A percentile compares a stretch with the other conserved stretches of the same genome.
phyloP scores from a whole-genome alignment of 1,284 basidiomycete genomes.

The Rhodofomes roseus region DNA sequence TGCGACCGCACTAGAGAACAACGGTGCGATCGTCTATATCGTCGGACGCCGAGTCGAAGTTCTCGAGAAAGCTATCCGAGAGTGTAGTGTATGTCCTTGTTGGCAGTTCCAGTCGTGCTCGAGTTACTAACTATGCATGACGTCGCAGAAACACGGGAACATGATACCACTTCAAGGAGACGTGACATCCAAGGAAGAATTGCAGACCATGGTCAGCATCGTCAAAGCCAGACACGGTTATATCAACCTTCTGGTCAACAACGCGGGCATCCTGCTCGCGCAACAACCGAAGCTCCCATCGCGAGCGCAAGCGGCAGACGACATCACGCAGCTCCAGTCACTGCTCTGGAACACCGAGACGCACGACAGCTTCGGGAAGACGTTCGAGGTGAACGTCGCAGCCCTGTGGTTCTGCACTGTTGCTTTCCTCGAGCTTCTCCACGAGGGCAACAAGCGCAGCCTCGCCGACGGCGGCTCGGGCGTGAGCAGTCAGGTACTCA shows the following conservation, averaged over 20 bases:
- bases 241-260: slow-evolving; percentile 70
- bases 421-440: slow-evolving; percentile 68
- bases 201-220: slow-evolving; percentile 48
- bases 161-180: slow-evolving; percentile 66
- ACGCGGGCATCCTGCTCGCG: slow-evolving; percentile 64
- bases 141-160: slow-evolving; percentile 49
- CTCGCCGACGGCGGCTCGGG: slow-evolving; percentile 21
- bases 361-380: slow-evolving; percentile 55
- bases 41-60: slow-evolving; percentile 56
- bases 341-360: slow-evolving; percentile 62
- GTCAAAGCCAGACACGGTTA: slow-evolving; percentile 60
- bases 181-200: slow-evolving; percentile 53
- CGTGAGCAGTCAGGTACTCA: slow-evolving; percentile 45
- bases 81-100: slow-evolving; percentile 34
- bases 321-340: slow-evolving; percentile 59
- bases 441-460: slow-evolving; percentile 56
- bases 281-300: slow-evolving; percentile 39
- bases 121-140: not conserved
- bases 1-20: slow-evolving; percentile 64
- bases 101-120: not conserved
- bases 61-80: slow-evolving; percentile 52
- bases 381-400: slow-evolving; percentile 66
- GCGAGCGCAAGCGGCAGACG: slow-evolving; percentile 21
- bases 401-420: slow-evolving; percentile 67
- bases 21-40: slow-evolving; percentile 73